Conservation (phyloP, 2,329 filamentous ascomycete genomes). For the Cryphonectria radicalis region DNA sequence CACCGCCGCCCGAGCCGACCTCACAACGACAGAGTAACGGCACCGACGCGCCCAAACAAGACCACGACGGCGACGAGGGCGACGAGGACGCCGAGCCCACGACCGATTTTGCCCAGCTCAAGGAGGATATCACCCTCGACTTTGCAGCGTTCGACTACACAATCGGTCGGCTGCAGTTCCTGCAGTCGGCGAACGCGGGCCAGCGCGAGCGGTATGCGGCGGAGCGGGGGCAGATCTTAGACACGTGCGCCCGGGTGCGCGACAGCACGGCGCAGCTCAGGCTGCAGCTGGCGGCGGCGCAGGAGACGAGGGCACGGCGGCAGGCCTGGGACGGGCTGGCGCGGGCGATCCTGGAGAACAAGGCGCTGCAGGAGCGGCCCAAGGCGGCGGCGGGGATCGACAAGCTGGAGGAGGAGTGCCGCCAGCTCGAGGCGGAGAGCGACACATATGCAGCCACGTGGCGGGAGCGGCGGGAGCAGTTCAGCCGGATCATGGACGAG, state of each 20-base stretch:
- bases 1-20: constrained; percentile 65
- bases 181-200: constrained; percentile 78
- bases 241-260: constrained; percentile 76
- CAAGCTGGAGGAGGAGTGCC: constrained; percentile 87
- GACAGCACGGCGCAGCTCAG: constrained; percentile 75
- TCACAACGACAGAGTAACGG: constrained; percentile 23
- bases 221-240: constrained; percentile 78
- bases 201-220: constrained; percentile 83
- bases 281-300: constrained; percentile 75
- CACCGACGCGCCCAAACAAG: constrained; percentile 22
- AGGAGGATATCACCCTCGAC: constrained; percentile 83
- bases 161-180: constrained; percentile 85
- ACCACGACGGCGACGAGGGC: constrained; percentile 36
- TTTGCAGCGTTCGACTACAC: constrained; percentile 87
- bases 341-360: constrained; percentile 82
- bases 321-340: constrained; percentile 88
- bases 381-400: constrained; percentile 78
- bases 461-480: constrained; percentile 83
- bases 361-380: constrained; percentile 78
- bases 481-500: constrained; percentile 87
- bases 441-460: constrained; percentile 81
- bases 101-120: constrained; percentile 68
- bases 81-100: constrained; percentile 40
- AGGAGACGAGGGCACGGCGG: constrained; percentile 74
- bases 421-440: constrained; percentile 83